Evolutionary conservation across 106 monocot species (phyloP), one percentile per base, ranked within the genome.

Genomic region (Amphibolis antarctica): DNA sequence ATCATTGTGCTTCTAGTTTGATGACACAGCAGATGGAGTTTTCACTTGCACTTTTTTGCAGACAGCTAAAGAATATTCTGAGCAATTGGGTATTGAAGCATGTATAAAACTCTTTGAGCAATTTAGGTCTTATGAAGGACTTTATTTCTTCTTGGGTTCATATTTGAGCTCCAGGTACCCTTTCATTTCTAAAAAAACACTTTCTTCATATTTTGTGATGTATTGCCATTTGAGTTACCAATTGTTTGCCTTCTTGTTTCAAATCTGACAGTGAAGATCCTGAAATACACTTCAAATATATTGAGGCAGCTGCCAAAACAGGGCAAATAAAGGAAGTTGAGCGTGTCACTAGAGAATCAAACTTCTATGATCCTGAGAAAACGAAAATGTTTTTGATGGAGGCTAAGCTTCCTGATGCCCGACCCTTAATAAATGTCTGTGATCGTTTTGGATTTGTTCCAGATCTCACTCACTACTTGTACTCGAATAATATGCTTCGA

Each of bases 321-420:
- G 94, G 94, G 24, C 94, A 94, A 67, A 81, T 94, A 42, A 94
- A 94, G 69, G 94, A 94, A 72, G 94, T 94, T 63, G 94, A 94
- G 60, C 79, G 94, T 36, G 94, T 94, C 49, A 94, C 94, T 46
- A 83, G 94, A 66, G 94, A 94, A 76, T 94, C 94, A 55, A 94
- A 94, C 68, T 94, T 94, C 74, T 94, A 94, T 84, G 94, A 94
- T 53, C 62, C 94, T 63, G 89, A 94, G 69, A 94, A 94, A 74
- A 84, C 94, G 3, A 94, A 94, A 68, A 89, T 84, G 49, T 94
- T 94, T 59, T 61, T 94, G 29, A 94, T 94, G 94, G 94, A 94
- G 65, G 89, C 94, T 44, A 94, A 94, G 27, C 86, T 94, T 68
- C 94, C 94, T 23, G 94, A 94, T 81, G 94, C 94, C 36, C 78